A percentile compares a stretch with the other conserved stretches of the same genome.
phyloP scores from a whole-genome alignment of 495 filamentous ascomycete genomes.

The Aspergillus diversus region DNA sequence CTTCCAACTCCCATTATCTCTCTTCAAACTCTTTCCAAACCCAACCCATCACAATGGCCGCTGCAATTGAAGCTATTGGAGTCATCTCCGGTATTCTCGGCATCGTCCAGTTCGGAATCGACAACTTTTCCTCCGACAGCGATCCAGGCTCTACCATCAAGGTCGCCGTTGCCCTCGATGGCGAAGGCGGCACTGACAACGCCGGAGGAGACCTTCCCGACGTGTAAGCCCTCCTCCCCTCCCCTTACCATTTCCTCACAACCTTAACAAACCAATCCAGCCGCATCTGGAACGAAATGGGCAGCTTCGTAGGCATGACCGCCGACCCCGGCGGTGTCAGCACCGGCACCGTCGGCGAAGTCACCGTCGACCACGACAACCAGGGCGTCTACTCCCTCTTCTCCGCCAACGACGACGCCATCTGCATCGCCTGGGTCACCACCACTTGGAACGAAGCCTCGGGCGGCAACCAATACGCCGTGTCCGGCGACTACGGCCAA shows the following conservation, averaged over 20 bases:
- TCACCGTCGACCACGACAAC: slow-evolving; percentile 19
- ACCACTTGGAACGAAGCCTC: slow-evolving; percentile 20
- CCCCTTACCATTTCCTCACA: neutral
- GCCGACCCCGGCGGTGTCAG: slow-evolving; percentile 15
- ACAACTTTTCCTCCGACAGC: slow-evolving; percentile 6
- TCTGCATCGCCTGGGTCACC: slow-evolving; percentile 23
- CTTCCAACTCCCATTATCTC: neutral
- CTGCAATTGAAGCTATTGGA: slow-evolving; percentile 16
- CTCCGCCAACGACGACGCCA: slow-evolving; percentile 23
- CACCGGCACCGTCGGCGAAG: slow-evolving; percentile 11
- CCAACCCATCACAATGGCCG: slow-evolving; percentile 5
- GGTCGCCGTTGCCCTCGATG: slow-evolving; percentile 18
- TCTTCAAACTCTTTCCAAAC: neutral
- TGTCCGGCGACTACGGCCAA: slow-evolving; percentile 19
- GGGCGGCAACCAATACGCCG: slow-evolving; percentile 19
- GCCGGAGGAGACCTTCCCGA: slow-evolving; percentile 22
- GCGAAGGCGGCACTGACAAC: slow-evolving; percentile 1
- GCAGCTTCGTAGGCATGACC: slow-evolving; percentile 13
- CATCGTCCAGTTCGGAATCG: slow-evolving; percentile 15
- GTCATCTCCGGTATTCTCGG: slow-evolving; percentile 20
- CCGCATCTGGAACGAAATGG: slow-evolving; percentile 22
- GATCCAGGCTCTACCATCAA: slow-evolving; percentile 20
- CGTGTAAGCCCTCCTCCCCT: slow-evolving; percentile 7
- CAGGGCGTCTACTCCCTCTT: slow-evolving; percentile 23
- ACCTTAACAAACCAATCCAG: neutral